Base-by-base conservation (phyloP, 2,329 filamentous ascomycete genomes). In the Monilinia vaccinii-corymbosi region DNA sequence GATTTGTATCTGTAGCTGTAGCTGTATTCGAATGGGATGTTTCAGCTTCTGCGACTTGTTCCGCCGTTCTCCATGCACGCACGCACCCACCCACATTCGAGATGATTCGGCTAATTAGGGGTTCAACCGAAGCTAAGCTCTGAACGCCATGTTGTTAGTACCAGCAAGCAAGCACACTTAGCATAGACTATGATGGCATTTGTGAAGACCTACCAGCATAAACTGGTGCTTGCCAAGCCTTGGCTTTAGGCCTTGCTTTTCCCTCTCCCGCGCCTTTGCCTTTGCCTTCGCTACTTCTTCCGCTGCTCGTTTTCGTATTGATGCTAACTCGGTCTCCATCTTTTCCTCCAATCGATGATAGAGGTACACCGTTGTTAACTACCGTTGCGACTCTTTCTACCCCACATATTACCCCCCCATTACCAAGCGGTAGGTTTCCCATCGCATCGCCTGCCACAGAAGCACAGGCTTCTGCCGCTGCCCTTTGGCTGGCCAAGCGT, bases 211-310 rank as follows among this genome's bases (percentile, higher is more conserved):
- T 50, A 72, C 71, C 73, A 66, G 73, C 70, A 69, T 75, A 76
- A 34, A 74, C 70, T 42, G 73, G 71, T 46, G 73, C 68, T 62
- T 76, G 73, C 75, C 75, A 76, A 32, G 71, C 70, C 63, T 74
- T 74, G 51, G 70, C 71, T 68, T 75, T 74, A 59, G 64, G 70
- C 65, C 69, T 74, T 60, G 63, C 69, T 21, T 64, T 67, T 16
- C 65, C 66, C 56, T 62, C 63, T 60, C 68, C 56, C 62, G 45
- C 56, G 16, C 62, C 67, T 60, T 68, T 67, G 34, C 71, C 68
- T 31, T 59, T 64, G 5, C 69, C 63, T 10, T 61, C 57, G 16
- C 71, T 67, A 38, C 65, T 69, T 49, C 58, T 68, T 21, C 60
- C 59, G 23, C 61, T 68, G 60, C 68, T 68, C 38, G 58, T 67